These are phyloP conservation scores for Colletotrichum orchidophilum DNA, from an alignment of 2,329 filamentous ascomycete genomes.

Conservation along the genomic window DNA sequence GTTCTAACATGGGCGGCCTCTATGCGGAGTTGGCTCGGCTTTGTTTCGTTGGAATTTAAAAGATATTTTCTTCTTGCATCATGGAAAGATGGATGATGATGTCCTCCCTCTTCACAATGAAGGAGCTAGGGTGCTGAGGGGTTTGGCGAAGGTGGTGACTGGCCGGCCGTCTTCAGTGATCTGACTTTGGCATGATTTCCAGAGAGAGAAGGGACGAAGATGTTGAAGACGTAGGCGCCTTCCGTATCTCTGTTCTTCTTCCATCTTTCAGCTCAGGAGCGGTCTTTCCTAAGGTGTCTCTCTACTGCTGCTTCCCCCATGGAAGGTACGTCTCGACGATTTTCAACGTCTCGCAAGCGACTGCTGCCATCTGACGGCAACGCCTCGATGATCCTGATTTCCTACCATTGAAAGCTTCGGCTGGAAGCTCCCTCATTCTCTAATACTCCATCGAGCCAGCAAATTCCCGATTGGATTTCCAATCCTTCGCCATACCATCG, in stretches of 20 bases:
- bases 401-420: neutral
- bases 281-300: neutral
- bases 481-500: neutral
- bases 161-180: too few species aligned
- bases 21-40: constrained; percentile 29
- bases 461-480: neutral
- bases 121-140: neutral
- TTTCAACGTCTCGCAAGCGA: neutral
- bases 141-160: neutral
- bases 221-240: neutral
- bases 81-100: neutral
- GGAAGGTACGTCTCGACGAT: neutral
- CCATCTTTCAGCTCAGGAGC: too few species aligned
- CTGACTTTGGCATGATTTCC: neutral
- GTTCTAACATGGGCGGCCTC: constrained; percentile 14
- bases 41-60: neutral
- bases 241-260: neutral
- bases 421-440: neutral
- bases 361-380: neutral
- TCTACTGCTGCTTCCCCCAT: neutral
- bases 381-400: neutral
- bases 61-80: neutral
- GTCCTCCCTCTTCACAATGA: neutral
- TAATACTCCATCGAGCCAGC: neutral
- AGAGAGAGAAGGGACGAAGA: neutral